These are phyloP conservation scores for Syzygium oleosum DNA, from an alignment of 345 rosid genomes.

Conservation along the genomic window DNA sequence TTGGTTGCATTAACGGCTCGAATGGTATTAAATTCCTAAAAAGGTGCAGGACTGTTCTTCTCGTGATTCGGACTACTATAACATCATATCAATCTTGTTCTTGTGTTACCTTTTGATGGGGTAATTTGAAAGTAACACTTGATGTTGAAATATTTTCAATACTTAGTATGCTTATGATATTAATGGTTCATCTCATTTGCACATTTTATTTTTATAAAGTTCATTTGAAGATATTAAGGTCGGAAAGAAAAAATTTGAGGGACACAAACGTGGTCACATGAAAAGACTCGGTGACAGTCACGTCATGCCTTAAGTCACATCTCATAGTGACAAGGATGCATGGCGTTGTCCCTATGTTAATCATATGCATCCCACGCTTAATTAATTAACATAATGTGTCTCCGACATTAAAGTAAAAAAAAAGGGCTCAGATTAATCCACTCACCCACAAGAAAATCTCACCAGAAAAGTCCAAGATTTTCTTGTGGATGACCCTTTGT, in stretches of 20 bases:
- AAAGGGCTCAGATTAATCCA: neutral
- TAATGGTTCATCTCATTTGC: neutral
- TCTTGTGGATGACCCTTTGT: neutral
- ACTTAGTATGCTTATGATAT: neutral
- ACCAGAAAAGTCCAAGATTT: neutral
- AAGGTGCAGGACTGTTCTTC: neutral
- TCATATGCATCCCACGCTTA: neutral
- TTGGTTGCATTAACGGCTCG: neutral
- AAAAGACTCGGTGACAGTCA: neutral
- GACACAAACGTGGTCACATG: neutral
- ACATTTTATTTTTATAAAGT: neutral
- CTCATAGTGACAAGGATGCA: neutral
- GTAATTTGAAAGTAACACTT: neutral
- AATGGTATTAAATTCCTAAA: neutral
- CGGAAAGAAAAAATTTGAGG: neutral
- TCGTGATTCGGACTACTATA: neutral
- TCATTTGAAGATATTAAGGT: neutral
- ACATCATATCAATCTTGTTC: neutral
- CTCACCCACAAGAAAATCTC: neutral
- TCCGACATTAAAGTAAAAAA: neutral
- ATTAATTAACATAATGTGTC: neutral
- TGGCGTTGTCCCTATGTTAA: neutral
- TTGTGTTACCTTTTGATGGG: neutral
- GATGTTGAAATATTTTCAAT: neutral
- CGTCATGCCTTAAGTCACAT: neutral